These are phyloP conservation scores for Microdochium nivale DNA, from an alignment of 2,329 filamentous ascomycete species.

Conservation along the genomic window DNA sequence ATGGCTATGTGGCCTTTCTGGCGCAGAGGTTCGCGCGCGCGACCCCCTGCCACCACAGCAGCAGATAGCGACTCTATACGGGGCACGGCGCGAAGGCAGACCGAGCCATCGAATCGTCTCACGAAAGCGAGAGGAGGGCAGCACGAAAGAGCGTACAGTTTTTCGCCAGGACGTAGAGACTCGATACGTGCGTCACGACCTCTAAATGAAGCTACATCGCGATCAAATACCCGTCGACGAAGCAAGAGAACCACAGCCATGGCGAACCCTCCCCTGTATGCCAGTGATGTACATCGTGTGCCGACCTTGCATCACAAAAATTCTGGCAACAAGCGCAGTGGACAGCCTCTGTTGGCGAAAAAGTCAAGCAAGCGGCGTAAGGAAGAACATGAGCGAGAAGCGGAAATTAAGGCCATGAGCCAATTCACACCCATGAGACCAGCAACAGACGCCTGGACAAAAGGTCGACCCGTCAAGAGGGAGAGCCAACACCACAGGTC, in stretches of 20 bases:
- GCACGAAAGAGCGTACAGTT: slow-evolving; percentile 46
- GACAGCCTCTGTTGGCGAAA: slow-evolving; percentile 52
- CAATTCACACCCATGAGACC: slow-evolving; percentile 58
- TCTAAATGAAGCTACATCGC: not conserved
- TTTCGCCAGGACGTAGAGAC: slow-evolving; percentile 52
- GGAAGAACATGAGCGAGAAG: slow-evolving; percentile 69
- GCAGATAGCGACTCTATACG: slow-evolving; percentile 3
- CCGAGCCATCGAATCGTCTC: slow-evolving; percentile 9
- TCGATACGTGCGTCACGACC: slow-evolving; percentile 31
- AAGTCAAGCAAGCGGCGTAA: slow-evolving; percentile 72
- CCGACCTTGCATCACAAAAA: slow-evolving; percentile 46
- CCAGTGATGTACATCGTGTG: slow-evolving; percentile 21
- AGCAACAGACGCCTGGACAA: slow-evolving; percentile 47
- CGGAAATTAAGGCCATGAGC: slow-evolving; percentile 81
- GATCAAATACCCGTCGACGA: slow-evolving; percentile 2
- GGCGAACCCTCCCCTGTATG: slow-evolving; percentile 9
- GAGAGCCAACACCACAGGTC: slow-evolving; percentile 59
- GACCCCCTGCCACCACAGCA: slow-evolving; percentile 25
- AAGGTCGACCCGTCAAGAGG: slow-evolving; percentile 50
- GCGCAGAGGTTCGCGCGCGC: slow-evolving; percentile 61
- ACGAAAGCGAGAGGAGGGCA: slow-evolving; percentile 8
- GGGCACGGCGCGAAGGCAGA: slow-evolving; percentile 5
- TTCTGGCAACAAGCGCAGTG: slow-evolving; percentile 49
- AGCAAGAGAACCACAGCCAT: slow-evolving; percentile 12
- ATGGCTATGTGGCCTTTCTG: slow-evolving; percentile 85